These are phyloP conservation scores for Hymenoscyphus fraxineus DNA, from an alignment of 2,329 filamentous ascomycete species.

Conservation along the genomic window DNA sequence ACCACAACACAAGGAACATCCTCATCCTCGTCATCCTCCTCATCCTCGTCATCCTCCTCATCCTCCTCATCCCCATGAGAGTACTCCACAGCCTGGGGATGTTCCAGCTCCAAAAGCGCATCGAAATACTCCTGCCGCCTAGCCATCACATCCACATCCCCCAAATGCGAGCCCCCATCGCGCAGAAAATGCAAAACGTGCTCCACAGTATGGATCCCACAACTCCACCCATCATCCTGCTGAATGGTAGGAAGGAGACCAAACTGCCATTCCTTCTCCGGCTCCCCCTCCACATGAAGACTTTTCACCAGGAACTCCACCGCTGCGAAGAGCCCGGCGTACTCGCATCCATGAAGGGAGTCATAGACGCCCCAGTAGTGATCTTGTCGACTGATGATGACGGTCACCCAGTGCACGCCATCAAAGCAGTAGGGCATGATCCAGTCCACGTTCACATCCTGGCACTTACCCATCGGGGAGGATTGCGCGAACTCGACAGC, in stretches of 20 bases:
- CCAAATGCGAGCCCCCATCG: background rate
- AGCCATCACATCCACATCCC: background rate
- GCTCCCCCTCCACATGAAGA: background rate
- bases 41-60: no score
- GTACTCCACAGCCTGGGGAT: background rate
- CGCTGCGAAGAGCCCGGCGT: background rate
- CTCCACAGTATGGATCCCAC: background rate
- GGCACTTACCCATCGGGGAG: background rate
- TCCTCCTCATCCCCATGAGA: no score
- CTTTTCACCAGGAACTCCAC: background rate
- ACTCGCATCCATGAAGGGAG: background rate
- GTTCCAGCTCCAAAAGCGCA: background rate
- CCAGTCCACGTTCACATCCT: background rate
- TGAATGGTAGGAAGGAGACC: background rate
- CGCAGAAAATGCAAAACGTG: background rate
- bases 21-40: no score
- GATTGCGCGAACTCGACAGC: background rate
- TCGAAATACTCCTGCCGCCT: background rate
- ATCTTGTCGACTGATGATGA: background rate
- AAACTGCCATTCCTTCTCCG: background rate
- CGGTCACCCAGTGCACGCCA: background rate
- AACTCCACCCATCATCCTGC: background rate
- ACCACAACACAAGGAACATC: no score
- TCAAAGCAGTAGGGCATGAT: background rate
- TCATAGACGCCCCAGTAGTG: background rate